These are phyloP conservation scores for Tinospora cordifolia DNA, from an alignment of 164 flowering plant species.

Conservation along the genomic window DNA sequence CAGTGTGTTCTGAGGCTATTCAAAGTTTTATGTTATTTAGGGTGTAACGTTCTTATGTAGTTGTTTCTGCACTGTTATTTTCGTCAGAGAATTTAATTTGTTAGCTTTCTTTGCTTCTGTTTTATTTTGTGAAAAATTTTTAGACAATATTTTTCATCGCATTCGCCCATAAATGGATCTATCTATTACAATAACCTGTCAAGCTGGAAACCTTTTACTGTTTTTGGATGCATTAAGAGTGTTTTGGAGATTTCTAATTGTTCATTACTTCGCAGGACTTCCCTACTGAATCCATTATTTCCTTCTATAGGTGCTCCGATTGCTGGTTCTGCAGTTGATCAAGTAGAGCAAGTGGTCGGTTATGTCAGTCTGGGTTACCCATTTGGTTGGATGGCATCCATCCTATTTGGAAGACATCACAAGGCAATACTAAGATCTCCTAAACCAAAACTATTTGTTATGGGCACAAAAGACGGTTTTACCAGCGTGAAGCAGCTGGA, in stretches of 20 bases:
- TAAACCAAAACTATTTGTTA: constrained; percentile 81
- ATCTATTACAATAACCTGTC: too few relatives aligned
- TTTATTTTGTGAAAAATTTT: too few relatives aligned
- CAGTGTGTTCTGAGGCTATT: not conserved
- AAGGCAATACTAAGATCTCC: constrained; percentile 60
- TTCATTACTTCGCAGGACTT: not conserved
- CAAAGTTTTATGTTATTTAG: not conserved
- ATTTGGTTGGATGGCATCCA: constrained; percentile 71
- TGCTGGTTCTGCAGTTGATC: constrained; percentile 89
- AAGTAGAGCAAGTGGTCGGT: constrained; percentile 66
- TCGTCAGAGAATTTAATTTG: too few relatives aligned
- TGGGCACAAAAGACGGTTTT: constrained; percentile 93
- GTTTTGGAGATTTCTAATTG: too few relatives aligned
- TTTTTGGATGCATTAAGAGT: too few relatives aligned
- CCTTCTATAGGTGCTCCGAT: constrained; percentile 74
- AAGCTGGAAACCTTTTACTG: too few relatives aligned
- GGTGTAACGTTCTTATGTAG: too few relatives aligned
- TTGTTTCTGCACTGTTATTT: too few relatives aligned
- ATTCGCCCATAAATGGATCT: too few relatives aligned
- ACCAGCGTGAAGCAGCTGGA: constrained; percentile 79
- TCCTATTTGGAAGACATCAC: constrained; percentile 91
- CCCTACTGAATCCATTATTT: not conserved
- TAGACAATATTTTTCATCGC: too few relatives aligned
- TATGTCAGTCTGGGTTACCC: constrained; percentile 89
- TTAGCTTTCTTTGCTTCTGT: too few relatives aligned